These are phyloP conservation scores for Mucuna pruriens DNA, from an alignment of 306 rosid species.

Conservation along the genomic window DNA sequence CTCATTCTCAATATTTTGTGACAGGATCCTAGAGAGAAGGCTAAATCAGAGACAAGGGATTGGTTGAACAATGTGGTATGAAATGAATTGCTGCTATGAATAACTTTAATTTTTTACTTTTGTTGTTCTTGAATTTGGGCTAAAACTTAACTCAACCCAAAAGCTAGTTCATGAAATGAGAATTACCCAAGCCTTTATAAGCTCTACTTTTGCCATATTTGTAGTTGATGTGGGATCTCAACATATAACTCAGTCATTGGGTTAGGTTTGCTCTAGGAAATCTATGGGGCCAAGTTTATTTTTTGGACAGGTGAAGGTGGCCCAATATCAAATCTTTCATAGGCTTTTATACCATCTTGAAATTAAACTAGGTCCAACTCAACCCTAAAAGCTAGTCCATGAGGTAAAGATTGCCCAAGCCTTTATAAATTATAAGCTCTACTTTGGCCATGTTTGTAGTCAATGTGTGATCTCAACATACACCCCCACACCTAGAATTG, in stretches of 20 bases:
- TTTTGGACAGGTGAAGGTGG: no score
- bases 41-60: conserved; percentile 89
- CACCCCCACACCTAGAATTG: neutral
- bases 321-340: no score
- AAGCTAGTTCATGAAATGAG: neutral
- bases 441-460: no score
- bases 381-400: no score
- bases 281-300: no score
- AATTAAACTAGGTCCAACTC: no score
- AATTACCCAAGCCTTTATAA: neutral
- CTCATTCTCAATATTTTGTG: conserved; percentile 27
- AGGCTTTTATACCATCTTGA: no score
- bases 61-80: conserved; percentile 92
- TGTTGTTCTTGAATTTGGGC: neutral
- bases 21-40: conserved; percentile 92
- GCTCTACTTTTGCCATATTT: neutral
- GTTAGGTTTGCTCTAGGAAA: no score
- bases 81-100: conserved; percentile 24
- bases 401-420: no score
- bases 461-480: neutral
- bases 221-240: neutral
- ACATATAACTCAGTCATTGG: no score
- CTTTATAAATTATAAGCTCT: no score
- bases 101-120: neutral
- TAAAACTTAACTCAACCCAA: neutral